Conservation (phyloP, 345 rosid genomes). For the Bruguiera parviflora region DNA sequence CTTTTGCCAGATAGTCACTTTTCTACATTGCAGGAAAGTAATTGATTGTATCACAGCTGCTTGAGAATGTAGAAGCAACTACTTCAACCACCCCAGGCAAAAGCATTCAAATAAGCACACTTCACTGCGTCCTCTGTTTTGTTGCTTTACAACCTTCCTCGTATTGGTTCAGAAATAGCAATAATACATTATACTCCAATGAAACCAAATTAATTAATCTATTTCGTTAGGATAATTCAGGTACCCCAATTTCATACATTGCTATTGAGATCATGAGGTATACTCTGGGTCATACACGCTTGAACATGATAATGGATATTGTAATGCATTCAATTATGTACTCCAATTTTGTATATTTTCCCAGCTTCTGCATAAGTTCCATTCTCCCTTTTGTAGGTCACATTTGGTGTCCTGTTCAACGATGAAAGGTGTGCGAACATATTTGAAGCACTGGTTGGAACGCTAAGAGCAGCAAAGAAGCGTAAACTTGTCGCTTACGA, state of each 20-base stretch:
- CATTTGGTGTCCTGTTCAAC: conserved; percentile 79
- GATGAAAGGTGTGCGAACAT: conserved; percentile 93
- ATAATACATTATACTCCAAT: too few species aligned
- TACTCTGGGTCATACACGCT: too few species aligned
- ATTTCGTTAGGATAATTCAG: too few species aligned
- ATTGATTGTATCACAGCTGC: background rate
- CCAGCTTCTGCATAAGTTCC: background rate
- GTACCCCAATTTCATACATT: too few species aligned
- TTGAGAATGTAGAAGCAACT: background rate
- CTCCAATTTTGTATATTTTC: too few species aligned
- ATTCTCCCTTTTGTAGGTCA: conserved; percentile 49
- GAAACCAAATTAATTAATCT: too few species aligned
- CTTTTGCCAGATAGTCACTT: background rate
- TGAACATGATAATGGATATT: too few species aligned
- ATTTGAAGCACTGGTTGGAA: conserved; percentile 91
- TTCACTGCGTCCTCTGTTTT: background rate
- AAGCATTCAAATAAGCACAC: background rate
- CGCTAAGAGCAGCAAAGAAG: conserved; percentile 89
- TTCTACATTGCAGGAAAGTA: background rate
- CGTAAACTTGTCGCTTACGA: conserved; percentile 65
- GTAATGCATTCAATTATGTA: too few species aligned
- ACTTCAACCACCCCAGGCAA: background rate
- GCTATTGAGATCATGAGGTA: too few species aligned
- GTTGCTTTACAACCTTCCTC: too few species aligned
- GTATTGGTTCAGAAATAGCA: too few species aligned